These are phyloP conservation scores for Backusella liffmaniae DNA, from an alignment of 192 early-diverging fungal genomes.

Conservation along the genomic window DNA sequence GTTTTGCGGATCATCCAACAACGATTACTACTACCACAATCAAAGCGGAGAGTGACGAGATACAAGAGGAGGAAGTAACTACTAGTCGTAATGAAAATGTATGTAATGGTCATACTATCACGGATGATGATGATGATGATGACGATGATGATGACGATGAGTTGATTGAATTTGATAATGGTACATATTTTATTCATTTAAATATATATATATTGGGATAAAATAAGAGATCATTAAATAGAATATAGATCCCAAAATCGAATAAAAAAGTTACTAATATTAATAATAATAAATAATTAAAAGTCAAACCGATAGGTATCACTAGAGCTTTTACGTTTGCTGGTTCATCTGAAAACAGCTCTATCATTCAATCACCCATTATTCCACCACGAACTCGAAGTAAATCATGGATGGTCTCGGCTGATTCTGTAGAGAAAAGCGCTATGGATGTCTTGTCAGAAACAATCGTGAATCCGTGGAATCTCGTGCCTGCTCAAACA, in stretches of 20 bases:
- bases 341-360: not conserved
- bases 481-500: conserved; percentile 46
- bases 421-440: conserved; percentile 5
- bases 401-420: conserved; percentile 1
- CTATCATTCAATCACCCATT: not conserved
- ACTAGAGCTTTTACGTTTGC: not conserved
- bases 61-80: not conserved
- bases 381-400: conserved; percentile 2
- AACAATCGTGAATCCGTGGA: conserved; percentile 46
- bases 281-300: not conserved
- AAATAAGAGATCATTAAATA: conserved; percentile 2
- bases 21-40: not conserved
- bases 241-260: not conserved
- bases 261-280: not conserved
- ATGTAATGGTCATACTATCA: not conserved
- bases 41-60: conserved; percentile 15
- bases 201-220: not conserved
- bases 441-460: conserved; percentile 40
- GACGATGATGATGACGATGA: conserved; percentile 41
- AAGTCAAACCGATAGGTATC: not conserved
- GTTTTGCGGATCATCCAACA: conserved; percentile 20
- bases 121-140: conserved; percentile 38
- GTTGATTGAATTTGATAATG: conserved; percentile 16
- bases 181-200: not conserved
- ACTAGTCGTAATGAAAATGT: conserved; percentile 6